Evolutionary conservation across 192 early-diverging fungal genomes (phyloP).

Genomic region (Linnemannia exigua): DNA sequence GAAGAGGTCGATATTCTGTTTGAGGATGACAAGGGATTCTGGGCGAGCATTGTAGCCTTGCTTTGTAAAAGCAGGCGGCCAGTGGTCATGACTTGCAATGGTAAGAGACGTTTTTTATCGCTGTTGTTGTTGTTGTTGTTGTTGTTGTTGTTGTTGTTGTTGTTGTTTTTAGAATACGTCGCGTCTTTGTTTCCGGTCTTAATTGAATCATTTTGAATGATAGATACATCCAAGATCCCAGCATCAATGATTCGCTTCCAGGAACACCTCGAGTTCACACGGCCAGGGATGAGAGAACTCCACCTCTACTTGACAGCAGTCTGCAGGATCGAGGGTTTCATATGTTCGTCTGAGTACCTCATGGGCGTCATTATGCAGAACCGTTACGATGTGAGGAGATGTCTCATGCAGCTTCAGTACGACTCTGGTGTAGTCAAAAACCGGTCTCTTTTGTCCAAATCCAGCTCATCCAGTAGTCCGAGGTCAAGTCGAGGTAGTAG

Average conservation of each 20-base stretch:
- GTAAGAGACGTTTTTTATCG: conserved; percentile 32
- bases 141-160: not conserved
- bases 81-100: conserved; percentile 87
- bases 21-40: conserved; percentile 86
- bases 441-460: not conserved
- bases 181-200: not conserved
- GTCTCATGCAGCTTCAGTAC: conserved; percentile 53
- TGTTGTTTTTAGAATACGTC: too few species aligned
- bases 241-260: conserved; percentile 30
- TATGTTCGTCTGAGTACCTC: conserved; percentile 48
- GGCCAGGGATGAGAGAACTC: conserved; percentile 31
- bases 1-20: conserved; percentile 88
- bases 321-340: conserved; percentile 47
- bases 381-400: conserved; percentile 35
- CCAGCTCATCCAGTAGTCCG: not conserved
- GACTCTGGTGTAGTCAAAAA: conserved; percentile 33
- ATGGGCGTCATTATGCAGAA: conserved; percentile 24
- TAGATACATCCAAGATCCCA: conserved; percentile 49
- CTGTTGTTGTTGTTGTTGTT: not conserved
- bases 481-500: conserved; percentile 1
- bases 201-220: too few species aligned
- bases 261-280: conserved; percentile 44
- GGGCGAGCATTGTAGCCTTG: conserved; percentile 77
- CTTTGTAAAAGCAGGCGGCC: conserved; percentile 81
- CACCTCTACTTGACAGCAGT: conserved; percentile 26